Conservation (phyloP, 75 land plant species). For the Picea sitchensis region DNA sequence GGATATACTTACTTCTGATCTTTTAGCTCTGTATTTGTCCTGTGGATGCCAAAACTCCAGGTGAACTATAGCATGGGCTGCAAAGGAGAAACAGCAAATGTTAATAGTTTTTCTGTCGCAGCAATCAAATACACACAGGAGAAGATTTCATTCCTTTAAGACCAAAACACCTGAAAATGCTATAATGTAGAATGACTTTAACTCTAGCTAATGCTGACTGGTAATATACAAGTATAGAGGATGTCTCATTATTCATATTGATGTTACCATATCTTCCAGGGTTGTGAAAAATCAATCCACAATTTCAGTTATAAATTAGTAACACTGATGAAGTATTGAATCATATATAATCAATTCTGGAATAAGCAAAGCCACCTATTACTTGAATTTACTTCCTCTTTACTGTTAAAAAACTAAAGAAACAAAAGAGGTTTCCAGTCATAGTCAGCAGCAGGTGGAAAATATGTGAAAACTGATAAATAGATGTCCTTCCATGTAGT, state of each 20-base stretch:
- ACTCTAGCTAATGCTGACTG: not conserved
- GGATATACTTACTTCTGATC: not conserved
- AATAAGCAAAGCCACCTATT: not conserved
- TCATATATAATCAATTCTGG: too few relatives aligned
- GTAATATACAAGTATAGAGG: too few relatives aligned
- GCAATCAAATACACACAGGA: not conserved
- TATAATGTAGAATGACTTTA: not conserved
- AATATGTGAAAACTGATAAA: too few relatives aligned
- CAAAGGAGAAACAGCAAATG: not conserved
- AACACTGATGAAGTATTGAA: too few relatives aligned
- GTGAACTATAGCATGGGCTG: constrained; percentile 1
- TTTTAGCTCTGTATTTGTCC: constrained; percentile 6
- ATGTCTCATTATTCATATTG: not conserved
- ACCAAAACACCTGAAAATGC: too few relatives aligned
- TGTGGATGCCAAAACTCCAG: not conserved
- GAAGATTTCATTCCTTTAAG: not conserved
- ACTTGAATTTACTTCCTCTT: not conserved
- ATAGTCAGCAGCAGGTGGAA: too few relatives aligned
- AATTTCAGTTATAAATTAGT: not conserved
- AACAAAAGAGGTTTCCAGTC: too few relatives aligned
- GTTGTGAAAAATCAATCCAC: not conserved
- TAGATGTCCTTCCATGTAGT: too few relatives aligned
- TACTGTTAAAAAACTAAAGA: too few relatives aligned
- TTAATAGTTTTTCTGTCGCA: not conserved
- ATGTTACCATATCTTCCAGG: not conserved